Conservation (phyloP, 2,329 filamentous ascomycete genomes). For the Pestalotiopsis fici region DNA sequence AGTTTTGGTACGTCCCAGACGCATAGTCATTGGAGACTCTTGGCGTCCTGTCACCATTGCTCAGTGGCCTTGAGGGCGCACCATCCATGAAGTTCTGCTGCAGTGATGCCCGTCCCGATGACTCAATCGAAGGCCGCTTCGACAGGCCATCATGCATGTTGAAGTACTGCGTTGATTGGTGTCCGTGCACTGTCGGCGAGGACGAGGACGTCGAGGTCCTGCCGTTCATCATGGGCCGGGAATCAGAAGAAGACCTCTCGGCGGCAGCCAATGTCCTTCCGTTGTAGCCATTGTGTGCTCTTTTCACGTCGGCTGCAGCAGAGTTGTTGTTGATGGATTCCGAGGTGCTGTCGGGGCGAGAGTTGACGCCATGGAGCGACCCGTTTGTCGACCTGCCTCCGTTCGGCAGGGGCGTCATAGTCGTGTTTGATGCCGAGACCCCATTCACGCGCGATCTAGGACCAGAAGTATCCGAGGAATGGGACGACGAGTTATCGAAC, state of each 20-base stretch:
- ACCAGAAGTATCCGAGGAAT: conserved; percentile 53
- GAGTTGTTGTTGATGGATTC: neutral
- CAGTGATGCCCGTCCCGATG: conserved; percentile 29
- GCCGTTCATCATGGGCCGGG: conserved; percentile 10
- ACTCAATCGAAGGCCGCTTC: conserved; percentile 34
- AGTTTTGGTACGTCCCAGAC: conserved; percentile 18
- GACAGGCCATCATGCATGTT: conserved; percentile 26
- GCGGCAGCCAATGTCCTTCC: neutral
- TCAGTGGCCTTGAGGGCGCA: conserved; percentile 27
- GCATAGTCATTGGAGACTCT: conserved; percentile 15
- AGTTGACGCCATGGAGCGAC: neutral
- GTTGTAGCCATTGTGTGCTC: neutral
- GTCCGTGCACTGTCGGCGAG: conserved; percentile 29
- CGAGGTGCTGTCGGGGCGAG: neutral
- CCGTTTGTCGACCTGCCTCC: conserved; percentile 31
- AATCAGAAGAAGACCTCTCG: conserved; percentile 6
- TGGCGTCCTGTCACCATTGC: conserved; percentile 26
- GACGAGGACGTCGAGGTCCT: conserved; percentile 8
- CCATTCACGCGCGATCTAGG: conserved; percentile 44
- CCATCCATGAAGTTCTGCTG: conserved; percentile 33
- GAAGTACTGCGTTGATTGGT: conserved; percentile 25
- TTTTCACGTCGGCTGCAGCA: neutral
- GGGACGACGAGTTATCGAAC: conserved; percentile 53
- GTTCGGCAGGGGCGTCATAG: conserved; percentile 61
- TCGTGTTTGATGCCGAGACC: conserved; percentile 45